A percentile compares a stretch with the other conserved stretches of the same genome.
Conservation (phyloP, 2,329 filamentous ascomycete species). For the Emmonsiellopsis sp. region DNA sequence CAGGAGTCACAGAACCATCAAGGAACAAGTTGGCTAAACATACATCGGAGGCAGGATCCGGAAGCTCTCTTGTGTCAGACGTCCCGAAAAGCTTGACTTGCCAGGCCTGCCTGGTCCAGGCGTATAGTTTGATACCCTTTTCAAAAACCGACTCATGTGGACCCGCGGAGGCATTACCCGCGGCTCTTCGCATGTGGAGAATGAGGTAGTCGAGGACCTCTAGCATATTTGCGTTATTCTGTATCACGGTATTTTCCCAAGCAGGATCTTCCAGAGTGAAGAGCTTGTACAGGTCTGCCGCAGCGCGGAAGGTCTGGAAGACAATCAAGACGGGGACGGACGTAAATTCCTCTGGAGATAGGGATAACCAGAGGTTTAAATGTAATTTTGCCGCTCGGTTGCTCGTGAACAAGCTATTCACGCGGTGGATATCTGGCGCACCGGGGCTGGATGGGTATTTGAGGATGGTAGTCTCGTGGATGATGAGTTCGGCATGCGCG, state of each 20-base stretch:
- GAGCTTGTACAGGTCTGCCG: constrained; percentile 17
- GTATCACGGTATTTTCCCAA: constrained; percentile 18
- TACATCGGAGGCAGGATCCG: not conserved
- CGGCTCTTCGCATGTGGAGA: constrained; percentile 1
- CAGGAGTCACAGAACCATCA: not conserved
- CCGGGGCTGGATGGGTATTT: not conserved
- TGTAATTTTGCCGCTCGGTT: constrained; percentile 16
- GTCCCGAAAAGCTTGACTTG: not conserved
- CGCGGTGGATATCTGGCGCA: constrained; percentile 12
- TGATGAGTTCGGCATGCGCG: not conserved
- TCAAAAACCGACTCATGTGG: not conserved
- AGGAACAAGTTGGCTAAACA: not conserved
- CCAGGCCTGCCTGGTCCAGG: not conserved
- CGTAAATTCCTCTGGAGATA: constrained; percentile 9
- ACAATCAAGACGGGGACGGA: constrained; percentile 15
- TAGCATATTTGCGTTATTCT: constrained; percentile 17
- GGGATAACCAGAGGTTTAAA: constrained; percentile 13
- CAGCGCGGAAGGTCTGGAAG: constrained; percentile 15
- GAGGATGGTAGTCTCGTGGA: not conserved
- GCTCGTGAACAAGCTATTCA: constrained; percentile 15
- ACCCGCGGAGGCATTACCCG: not conserved
- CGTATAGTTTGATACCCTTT: not conserved
- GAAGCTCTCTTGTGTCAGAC: not conserved
- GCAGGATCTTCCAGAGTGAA: constrained; percentile 17
- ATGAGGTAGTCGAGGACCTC: constrained; percentile 14